Percentiles rank a stretch among this genome's conserved stretches.
phyloP scores from a whole-genome alignment of 2,329 filamentous ascomycete species.

The Herpomyces periplanetae region DNA sequence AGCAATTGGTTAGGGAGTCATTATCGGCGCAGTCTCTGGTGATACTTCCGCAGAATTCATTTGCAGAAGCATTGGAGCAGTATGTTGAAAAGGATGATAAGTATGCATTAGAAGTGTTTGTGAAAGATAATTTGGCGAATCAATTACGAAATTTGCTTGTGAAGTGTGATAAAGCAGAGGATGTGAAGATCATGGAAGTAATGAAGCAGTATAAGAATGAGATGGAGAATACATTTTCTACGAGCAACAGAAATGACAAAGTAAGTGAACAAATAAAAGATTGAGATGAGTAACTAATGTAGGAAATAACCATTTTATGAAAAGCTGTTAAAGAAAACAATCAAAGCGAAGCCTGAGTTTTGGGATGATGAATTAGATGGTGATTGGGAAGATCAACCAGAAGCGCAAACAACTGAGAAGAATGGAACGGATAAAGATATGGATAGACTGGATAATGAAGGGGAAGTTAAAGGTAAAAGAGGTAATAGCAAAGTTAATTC shows the following conservation, averaged over 20 bases:
- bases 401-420: conserved; percentile 17
- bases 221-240: conserved; percentile 27
- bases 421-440: conserved; percentile 9
- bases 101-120: conserved; percentile 26
- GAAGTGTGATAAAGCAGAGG: conserved; percentile 20
- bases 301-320: conserved; percentile 2
- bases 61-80: conserved; percentile 62
- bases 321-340: conserved; percentile 12
- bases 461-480: conserved; percentile 5
- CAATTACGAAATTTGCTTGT: conserved; percentile 20
- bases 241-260: too few species aligned
- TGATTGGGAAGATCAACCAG: conserved; percentile 40
- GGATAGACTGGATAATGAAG: conserved; percentile 10
- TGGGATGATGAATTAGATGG: conserved; percentile 82
- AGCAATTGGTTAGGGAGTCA: conserved; percentile 55
- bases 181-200: conserved; percentile 25
- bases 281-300: conserved; percentile 3
- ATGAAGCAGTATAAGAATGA: conserved; percentile 31
- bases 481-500: conserved; percentile 4
- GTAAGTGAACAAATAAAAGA: conserved; percentile 17
- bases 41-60: conserved; percentile 62
- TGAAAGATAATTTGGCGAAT: conserved; percentile 9
- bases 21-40: conserved; percentile 55
- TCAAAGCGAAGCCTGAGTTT: conserved; percentile 32
- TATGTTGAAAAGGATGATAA: conserved; percentile 90